Percentiles rank a stretch among this genome's conserved stretches.
These are phyloP conservation scores for Wickerhamomyces sp. DNA, from an alignment of 1,139 yeast species.

Conservation along the genomic window DNA sequence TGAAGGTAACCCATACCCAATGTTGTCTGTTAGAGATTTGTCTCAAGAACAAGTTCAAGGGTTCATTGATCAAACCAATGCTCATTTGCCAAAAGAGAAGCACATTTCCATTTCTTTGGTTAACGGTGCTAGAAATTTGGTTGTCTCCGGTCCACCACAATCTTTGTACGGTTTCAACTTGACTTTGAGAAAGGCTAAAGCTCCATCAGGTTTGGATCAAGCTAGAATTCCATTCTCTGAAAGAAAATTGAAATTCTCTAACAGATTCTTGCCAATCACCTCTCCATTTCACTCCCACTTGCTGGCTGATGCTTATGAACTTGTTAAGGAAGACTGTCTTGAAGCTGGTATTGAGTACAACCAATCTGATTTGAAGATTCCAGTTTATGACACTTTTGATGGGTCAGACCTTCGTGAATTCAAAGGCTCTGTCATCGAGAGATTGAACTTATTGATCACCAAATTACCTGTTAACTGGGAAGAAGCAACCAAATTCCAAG, in stretches of 20 bases:
- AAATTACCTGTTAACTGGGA: conserved; percentile 95
- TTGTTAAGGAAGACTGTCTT: conserved; percentile 61
- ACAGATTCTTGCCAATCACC: conserved; percentile 90
- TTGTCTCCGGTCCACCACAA: conserved; percentile 97
- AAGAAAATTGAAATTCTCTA: conserved; percentile 88
- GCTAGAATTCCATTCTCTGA: conserved; percentile 89
- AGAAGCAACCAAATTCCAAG: conserved; percentile 67
- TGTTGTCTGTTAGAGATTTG: conserved; percentile 91
- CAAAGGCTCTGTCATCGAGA: conserved; percentile 49
- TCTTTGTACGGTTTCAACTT: conserved; percentile 95
- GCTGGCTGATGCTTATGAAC: conserved; percentile 63
- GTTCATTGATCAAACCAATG: conserved; percentile 81
- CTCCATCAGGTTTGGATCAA: conserved; percentile 91
- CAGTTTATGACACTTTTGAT: conserved; percentile 86
- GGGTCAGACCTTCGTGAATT: conserved; percentile 71
- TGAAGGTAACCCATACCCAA: conserved; percentile 96
- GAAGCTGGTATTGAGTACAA: conserved; percentile 52
- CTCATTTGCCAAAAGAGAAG: conserved; percentile 87
- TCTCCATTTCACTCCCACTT: conserved; percentile 96
- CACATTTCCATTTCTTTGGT: conserved; percentile 87
- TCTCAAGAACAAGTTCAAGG: conserved; percentile 71
- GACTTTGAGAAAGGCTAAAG: conserved; percentile 88
- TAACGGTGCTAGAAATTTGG: conserved; percentile 94
- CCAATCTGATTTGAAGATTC: conserved; percentile 59
- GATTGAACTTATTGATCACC: conserved; percentile 78